phyloP scores from a whole-genome alignment of 2,329 filamentous ascomycete genomes.

The Alternaria metachromatica region DNA sequence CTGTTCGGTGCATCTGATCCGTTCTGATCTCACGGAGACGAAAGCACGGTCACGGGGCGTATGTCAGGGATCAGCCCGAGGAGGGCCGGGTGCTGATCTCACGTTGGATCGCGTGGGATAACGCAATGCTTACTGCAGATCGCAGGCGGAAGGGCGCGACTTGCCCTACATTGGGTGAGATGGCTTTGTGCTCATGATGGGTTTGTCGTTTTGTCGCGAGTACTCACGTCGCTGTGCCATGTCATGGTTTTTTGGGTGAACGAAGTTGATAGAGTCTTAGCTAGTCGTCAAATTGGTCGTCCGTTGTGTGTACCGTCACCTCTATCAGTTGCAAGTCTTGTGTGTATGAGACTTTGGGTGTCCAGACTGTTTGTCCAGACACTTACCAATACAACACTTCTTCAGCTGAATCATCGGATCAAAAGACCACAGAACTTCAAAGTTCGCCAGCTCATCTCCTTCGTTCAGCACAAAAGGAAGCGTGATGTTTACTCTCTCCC shows the following conservation, averaged over 20 bases:
- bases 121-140: constrained; percentile 1
- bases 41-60: not conserved
- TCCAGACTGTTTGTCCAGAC: not conserved
- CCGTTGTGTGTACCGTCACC: no score
- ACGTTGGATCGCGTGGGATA: not conserved
- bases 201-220: not conserved
- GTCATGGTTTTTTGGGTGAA: no score
- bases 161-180: not conserved
- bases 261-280: not conserved
- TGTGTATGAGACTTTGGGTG: not conserved
- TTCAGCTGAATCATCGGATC: not conserved
- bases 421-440: not conserved
- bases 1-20: not conserved
- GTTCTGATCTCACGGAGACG: not conserved
- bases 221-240: no score
- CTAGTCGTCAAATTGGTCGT: no score
- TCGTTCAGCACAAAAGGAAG: not conserved
- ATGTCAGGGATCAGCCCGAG: not conserved
- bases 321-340: not conserved
- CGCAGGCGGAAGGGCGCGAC: not conserved
- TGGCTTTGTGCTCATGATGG: not conserved
- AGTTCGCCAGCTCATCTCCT: not conserved
- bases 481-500: not conserved
- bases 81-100: not conserved
- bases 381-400: not conserved